Evolutionary conservation across 805 yeast genomes (phyloP).

Genomic region (Lipomyces orientalis): DNA sequence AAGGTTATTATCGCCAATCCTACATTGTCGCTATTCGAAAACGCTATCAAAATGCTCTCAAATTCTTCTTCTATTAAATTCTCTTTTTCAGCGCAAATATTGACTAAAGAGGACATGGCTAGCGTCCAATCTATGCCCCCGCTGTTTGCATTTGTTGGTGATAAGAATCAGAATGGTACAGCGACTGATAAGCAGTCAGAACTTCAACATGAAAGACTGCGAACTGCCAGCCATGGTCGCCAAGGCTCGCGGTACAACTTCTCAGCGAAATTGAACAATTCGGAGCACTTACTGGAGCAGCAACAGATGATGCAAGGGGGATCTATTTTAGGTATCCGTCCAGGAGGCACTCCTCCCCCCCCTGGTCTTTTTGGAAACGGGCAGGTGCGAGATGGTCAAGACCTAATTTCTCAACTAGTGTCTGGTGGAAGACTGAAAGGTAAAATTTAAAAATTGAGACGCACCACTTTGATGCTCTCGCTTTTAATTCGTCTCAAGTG

Average conservation of each 20-base stretch:
- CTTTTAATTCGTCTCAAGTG: neutral
- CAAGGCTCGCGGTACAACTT: slow-evolving; percentile 26
- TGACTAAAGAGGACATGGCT: slow-evolving; percentile 41
- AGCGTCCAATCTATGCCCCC: slow-evolving; percentile 39
- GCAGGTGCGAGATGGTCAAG: slow-evolving; percentile 26
- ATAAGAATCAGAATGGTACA: slow-evolving; percentile 8
- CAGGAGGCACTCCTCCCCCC: slow-evolving; percentile 64
- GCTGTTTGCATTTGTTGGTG: slow-evolving; percentile 41
- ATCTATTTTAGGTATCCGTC: slow-evolving; percentile 10
- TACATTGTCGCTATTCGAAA: slow-evolving; percentile 31
- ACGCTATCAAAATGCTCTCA: slow-evolving; percentile 37
- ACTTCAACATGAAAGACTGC: neutral
- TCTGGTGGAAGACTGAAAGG: slow-evolving; percentile 28
- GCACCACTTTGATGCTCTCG: neutral
- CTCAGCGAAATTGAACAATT: slow-evolving; percentile 19
- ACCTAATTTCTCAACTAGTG: slow-evolving; percentile 25
- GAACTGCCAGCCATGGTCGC: slow-evolving; percentile 12
- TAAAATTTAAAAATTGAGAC: neutral
- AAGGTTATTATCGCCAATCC: slow-evolving; percentile 18
- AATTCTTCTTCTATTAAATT: slow-evolving; percentile 39
- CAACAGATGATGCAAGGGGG: slow-evolving; percentile 45
- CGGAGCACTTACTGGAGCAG: slow-evolving; percentile 35
- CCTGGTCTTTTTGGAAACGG: slow-evolving; percentile 63
- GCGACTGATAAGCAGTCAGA: neutral
- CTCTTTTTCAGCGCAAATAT: slow-evolving; percentile 40